Evolutionary conservation across 2,329 filamentous ascomycete genomes (phyloP).

Genomic region (Fusarium succisae): DNA sequence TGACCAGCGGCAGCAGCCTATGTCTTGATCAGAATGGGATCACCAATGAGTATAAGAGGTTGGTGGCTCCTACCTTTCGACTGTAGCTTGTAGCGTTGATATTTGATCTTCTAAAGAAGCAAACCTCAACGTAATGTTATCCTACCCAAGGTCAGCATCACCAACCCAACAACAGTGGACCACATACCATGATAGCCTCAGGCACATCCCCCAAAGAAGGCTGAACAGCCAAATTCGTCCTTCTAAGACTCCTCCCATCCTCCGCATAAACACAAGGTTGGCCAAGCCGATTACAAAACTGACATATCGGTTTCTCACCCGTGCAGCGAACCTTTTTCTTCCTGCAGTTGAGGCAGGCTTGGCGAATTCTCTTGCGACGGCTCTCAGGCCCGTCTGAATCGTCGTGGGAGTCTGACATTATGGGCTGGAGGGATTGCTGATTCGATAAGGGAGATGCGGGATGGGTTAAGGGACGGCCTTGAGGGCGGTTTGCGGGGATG

Average conservation of each 20-base stretch:
- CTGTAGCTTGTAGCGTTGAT: constrained; percentile 1
- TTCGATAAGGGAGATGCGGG: not conserved
- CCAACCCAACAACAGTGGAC: not conserved
- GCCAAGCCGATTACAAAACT: constrained; percentile 6
- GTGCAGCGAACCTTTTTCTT: constrained; percentile 18
- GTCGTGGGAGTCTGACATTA: constrained; percentile 8
- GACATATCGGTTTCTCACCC: constrained; percentile 14
- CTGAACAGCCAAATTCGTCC: not conserved
- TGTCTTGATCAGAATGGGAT: accelerated
- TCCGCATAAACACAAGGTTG: constrained; percentile 14
- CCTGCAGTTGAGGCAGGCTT: constrained; percentile 22
- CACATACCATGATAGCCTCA: not conserved
- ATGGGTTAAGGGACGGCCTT: not conserved
- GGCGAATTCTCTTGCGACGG: constrained; percentile 15
- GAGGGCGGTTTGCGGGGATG: not conserved
- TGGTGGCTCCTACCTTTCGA: not conserved
- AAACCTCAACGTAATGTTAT: constrained; percentile 4
- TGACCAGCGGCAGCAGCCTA: not conserved
- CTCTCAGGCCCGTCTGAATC: constrained; percentile 16
- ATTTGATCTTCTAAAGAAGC: constrained; percentile 5
- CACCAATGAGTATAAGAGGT: accelerated
- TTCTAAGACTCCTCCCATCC: constrained; percentile 7
- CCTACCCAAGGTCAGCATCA: not conserved
- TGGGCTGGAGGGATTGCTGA: not conserved
- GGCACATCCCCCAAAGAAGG: not conserved